A percentile compares a stretch with the other conserved stretches of the same genome.
These are phyloP conservation scores for Euptelea pleiosperma DNA, from an alignment of 164 flowering plant species.

Conservation along the genomic window DNA sequence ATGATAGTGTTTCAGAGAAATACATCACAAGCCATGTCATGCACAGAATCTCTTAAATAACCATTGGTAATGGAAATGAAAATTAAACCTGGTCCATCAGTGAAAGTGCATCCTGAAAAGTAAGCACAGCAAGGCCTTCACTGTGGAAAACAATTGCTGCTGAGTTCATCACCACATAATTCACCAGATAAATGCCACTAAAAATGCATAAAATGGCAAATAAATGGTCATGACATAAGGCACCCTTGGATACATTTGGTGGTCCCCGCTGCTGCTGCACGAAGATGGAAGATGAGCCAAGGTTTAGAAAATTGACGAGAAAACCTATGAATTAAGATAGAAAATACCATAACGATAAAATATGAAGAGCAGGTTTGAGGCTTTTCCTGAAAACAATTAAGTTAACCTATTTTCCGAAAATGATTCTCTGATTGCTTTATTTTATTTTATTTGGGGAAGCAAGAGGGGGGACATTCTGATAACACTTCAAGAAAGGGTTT, in stretches of 20 bases:
- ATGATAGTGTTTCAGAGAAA: too few species aligned
- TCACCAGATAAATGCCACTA: conserved; percentile 79
- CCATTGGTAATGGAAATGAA: not conserved
- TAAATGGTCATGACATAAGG: conserved; percentile 67
- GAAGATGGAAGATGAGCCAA: conserved; percentile 5
- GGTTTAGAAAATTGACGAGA: not conserved
- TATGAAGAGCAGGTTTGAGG: not conserved
- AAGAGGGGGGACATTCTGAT: too few species aligned
- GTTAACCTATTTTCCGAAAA: too few species aligned
- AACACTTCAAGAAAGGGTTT: too few species aligned
- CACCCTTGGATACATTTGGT: conserved; percentile 36
- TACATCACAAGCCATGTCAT: not conserved
- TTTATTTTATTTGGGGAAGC: too few species aligned
- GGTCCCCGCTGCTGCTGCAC: conserved; percentile 41
- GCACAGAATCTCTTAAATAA: not conserved
- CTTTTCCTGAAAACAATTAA: too few species aligned
- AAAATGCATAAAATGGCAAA: conserved; percentile 60
- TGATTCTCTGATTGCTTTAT: too few species aligned
- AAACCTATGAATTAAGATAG: not conserved
- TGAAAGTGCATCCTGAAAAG: conserved; percentile 76
- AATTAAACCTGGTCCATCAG: conserved; percentile 73
- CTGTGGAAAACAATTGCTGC: conserved; percentile 77
- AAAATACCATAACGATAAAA: not conserved
- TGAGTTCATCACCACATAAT: conserved; percentile 66
- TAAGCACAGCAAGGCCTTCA: conserved; percentile 61